Evolutionary conservation across 768 basidiomycete species (phyloP).

Genomic region (Boletus reticuloceps): DNA sequence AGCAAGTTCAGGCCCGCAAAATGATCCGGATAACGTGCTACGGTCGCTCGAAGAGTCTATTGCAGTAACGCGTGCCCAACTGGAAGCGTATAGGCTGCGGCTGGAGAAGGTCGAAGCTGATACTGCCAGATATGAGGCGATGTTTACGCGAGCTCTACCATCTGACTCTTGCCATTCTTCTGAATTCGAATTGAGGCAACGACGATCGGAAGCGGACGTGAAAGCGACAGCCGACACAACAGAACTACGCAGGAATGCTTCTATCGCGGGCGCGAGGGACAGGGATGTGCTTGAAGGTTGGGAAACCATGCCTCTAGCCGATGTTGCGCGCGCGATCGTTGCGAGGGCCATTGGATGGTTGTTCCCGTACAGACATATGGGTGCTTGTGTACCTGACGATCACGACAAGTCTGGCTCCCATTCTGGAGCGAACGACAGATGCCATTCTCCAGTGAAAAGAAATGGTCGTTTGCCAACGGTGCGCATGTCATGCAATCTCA

Average conservation of each 20-base stretch:
- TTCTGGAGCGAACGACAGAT: background rate
- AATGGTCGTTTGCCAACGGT: background rate
- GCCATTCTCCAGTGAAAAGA: slow-evolving; percentile 5
- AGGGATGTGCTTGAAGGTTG: background rate
- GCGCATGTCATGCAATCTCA: slow-evolving; percentile 21
- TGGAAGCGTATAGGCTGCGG: slow-evolving; percentile 26
- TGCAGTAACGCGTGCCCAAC: slow-evolving; percentile 19
- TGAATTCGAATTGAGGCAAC: background rate
- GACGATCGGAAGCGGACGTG: background rate
- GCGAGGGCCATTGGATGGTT: slow-evolving; percentile 22
- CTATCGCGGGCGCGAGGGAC: background rate
- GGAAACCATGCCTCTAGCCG: slow-evolving; percentile 7
- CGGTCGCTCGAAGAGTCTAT: slow-evolving; percentile 25
- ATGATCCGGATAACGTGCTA: slow-evolving; percentile 6
- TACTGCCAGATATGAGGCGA: slow-evolving; percentile 13
- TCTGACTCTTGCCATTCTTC: background rate
- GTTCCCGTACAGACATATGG: slow-evolving; percentile 17
- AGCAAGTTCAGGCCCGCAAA: background rate
- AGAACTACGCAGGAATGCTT: background rate
- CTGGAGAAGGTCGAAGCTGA: slow-evolving; percentile 28
- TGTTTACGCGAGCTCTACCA: background rate
- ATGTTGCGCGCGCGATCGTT: slow-evolving; percentile 15
- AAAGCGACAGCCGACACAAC: background rate
- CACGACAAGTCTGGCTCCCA: background rate
- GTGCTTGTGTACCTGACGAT: background rate